phyloP scores from a whole-genome alignment of 108 stramenopile genomes.

The Fragilaria crotonensis region DNA sequence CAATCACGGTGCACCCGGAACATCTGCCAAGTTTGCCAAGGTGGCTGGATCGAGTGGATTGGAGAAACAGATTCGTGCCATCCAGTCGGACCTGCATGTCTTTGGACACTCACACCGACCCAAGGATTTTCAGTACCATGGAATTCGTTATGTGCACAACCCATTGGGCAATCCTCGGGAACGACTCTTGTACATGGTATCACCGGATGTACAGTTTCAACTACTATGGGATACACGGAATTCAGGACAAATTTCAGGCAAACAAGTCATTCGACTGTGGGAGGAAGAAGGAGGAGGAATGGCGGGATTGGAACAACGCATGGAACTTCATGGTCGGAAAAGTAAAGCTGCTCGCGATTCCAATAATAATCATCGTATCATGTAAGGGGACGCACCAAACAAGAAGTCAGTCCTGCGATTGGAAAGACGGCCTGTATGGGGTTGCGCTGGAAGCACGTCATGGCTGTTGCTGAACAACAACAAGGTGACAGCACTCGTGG shows the following conservation, averaged over 20 bases:
- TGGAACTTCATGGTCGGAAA: slow-evolving; percentile 9
- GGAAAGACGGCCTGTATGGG: too few species aligned
- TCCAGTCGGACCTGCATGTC: slow-evolving; percentile 33
- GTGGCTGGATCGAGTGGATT: slow-evolving; percentile 39
- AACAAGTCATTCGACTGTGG: slow-evolving; percentile 45
- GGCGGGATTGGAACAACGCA: slow-evolving; percentile 22
- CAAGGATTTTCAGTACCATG: slow-evolving; percentile 49
- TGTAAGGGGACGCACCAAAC: neutral
- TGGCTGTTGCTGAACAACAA: neutral
- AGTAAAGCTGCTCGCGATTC: neutral
- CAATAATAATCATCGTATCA: neutral
- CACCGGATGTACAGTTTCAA: slow-evolving; percentile 37
- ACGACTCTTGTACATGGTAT: slow-evolving; percentile 41
- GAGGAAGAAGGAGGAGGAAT: slow-evolving; percentile 51
- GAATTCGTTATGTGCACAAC: slow-evolving; percentile 55
- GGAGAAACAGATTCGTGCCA: slow-evolving; percentile 47
- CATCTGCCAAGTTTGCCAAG: slow-evolving; percentile 58
- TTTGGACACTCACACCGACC: slow-evolving; percentile 67
- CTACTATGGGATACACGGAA: slow-evolving; percentile 29
- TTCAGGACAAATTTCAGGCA: slow-evolving; percentile 13
- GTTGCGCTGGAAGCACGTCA: too few species aligned
- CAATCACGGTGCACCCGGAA: slow-evolving; percentile 45
- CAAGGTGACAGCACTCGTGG: neutral
- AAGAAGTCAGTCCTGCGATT: too few species aligned
- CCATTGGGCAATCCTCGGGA: slow-evolving; percentile 56